Percentiles rank a stretch among this genome's conserved stretches.
phyloP scores from a whole-genome alignment of 106 monocot species.

The Vanilla planifolia region DNA sequence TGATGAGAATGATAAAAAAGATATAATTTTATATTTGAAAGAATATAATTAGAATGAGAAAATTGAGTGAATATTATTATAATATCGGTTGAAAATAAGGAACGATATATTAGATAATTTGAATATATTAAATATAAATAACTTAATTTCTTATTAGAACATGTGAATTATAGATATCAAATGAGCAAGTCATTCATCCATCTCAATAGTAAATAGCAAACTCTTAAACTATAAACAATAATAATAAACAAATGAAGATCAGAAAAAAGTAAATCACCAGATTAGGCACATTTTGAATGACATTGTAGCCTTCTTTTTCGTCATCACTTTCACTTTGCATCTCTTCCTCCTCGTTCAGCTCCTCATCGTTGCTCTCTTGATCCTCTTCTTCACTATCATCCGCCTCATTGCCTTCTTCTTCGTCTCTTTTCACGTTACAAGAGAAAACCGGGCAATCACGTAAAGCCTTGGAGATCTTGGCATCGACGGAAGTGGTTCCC shows the following conservation, averaged over 20 bases:
- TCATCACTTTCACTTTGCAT: conserved; percentile 1
- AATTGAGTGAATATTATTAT: too few relatives aligned
- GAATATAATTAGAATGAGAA: too few relatives aligned
- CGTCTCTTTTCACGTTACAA: conserved; percentile 21
- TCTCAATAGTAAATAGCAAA: too few relatives aligned
- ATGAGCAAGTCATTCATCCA: too few relatives aligned
- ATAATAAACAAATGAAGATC: background rate
- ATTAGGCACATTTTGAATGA: background rate
- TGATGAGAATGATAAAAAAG: too few relatives aligned
- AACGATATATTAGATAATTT: too few relatives aligned
- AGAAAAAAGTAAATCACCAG: background rate
- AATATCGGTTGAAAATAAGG: too few relatives aligned
- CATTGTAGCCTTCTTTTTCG: conserved; percentile 4
- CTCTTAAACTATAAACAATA: too few relatives aligned
- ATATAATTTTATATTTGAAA: too few relatives aligned
- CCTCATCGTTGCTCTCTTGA: conserved; percentile 7
- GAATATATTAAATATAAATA: too few relatives aligned
- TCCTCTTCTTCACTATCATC: conserved; percentile 15
- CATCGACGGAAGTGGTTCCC: conserved; percentile 79
- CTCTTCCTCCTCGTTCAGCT: conserved; percentile 12
- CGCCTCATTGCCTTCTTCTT: conserved; percentile 13
- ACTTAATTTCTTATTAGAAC: too few relatives aligned
- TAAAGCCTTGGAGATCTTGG: conserved; percentile 60
- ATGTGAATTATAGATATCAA: too few relatives aligned
- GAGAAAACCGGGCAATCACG: conserved; percentile 30